Percentiles rank a stretch among this genome's conserved stretches.
Evolutionary conservation across 352 stramenopile genomes (phyloP).

Genomic region (Globisporangium megalacanthum): DNA sequence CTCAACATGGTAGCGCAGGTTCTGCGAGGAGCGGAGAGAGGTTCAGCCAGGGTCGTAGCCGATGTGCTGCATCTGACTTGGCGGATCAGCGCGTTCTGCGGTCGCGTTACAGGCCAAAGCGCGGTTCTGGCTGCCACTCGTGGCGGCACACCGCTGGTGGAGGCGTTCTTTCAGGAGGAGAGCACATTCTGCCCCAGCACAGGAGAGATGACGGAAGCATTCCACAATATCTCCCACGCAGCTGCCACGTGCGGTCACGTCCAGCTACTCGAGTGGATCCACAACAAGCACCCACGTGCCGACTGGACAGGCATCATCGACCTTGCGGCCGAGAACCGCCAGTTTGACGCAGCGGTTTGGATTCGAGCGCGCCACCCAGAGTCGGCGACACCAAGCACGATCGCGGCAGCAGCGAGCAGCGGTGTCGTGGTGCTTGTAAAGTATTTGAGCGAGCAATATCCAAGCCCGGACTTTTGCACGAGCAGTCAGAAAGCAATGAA

Average conservation of each 20-base stretch:
- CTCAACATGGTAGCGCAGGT: slow-evolving; percentile 6
- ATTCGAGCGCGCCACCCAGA: slow-evolving; percentile 27
- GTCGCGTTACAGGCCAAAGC: neutral
- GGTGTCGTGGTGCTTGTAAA: slow-evolving; percentile 1
- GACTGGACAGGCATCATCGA: slow-evolving; percentile 50
- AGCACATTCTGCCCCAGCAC: neutral
- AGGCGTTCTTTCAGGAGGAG: slow-evolving; percentile 2
- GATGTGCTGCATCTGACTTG: neutral
- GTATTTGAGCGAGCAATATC: neutral
- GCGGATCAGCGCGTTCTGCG: neutral
- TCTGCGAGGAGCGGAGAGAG: too few relatives aligned
- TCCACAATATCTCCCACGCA: slow-evolving; percentile 33
- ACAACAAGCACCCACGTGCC: slow-evolving; percentile 34
- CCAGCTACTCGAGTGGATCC: slow-evolving; percentile 43
- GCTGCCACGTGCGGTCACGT: slow-evolving; percentile 43
- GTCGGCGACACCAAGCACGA: neutral
- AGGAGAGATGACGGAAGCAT: neutral
- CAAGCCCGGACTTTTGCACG: neutral
- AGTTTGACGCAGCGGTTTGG: slow-evolving; percentile 47
- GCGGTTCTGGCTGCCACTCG: neutral
- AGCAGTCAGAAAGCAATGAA: slow-evolving; percentile 1
- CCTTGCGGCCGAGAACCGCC: slow-evolving; percentile 32
- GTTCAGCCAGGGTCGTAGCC: neutral
- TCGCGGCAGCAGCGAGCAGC: neutral
- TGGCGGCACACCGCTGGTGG: neutral